Percentiles rank a stretch among this genome's conserved stretches.
Evolutionary conservation across 257 asterid genomes (phyloP).

Genomic region (Anisodus tanguticus): DNA sequence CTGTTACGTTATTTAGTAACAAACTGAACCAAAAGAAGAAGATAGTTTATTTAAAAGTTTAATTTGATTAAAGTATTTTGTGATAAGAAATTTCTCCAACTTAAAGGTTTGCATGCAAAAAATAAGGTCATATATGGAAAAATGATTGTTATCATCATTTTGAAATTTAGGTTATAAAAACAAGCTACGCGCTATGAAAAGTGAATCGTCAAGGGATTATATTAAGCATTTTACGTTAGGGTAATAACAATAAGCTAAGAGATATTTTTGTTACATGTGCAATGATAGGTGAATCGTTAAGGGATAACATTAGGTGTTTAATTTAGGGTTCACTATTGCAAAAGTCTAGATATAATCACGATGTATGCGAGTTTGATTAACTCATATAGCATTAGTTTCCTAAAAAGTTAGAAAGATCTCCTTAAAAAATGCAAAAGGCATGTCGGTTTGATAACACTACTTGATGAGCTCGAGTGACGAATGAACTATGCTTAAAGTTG

Average conservation of each 20-base stretch:
- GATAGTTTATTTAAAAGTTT: background rate
- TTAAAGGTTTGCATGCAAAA: background rate
- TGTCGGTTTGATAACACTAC: no score
- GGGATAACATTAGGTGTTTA: background rate
- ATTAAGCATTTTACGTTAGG: background rate
- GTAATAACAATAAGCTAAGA: background rate
- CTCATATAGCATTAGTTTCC: no score
- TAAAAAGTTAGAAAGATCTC: no score
- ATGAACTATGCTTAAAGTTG: no score
- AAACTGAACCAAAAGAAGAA: no score
- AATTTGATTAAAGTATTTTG: background rate
- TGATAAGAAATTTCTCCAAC: background rate
- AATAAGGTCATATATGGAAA: background rate
- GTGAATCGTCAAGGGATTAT: background rate
- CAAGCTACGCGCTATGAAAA: background rate
- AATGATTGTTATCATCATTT: background rate
- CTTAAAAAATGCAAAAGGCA: no score
- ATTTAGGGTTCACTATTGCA: background rate
- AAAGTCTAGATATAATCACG: background rate
- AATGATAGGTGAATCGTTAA: no score
- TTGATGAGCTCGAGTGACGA: no score
- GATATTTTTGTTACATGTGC: no score
- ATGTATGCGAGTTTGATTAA: no score
- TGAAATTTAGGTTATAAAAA: background rate
- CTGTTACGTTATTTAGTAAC: no score